phyloP scores from a whole-genome alignment of 257 asterid genomes.

The Knoxia roxburghii region DNA sequence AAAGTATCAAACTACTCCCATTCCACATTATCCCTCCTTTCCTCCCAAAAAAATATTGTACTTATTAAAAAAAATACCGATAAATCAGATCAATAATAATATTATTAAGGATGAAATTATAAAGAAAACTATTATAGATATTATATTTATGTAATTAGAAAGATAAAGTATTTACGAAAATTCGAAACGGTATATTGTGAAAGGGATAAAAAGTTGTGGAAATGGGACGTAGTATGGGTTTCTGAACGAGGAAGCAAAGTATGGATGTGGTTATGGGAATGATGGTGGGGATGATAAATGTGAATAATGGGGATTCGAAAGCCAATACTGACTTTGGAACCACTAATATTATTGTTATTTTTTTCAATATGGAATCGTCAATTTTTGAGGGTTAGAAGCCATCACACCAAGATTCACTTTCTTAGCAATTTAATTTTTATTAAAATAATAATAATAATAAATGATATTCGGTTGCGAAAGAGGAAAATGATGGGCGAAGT shows the following conservation, averaged over 20 bases:
- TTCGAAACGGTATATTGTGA: too few species aligned
- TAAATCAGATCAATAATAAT: too few species aligned
- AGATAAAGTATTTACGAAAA: too few species aligned
- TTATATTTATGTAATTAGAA: too few species aligned
- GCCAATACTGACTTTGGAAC: constrained; percentile 3
- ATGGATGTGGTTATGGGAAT: neutral
- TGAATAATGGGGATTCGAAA: constrained; percentile 11
- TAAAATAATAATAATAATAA: neutral
- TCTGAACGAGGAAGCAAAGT: neutral
- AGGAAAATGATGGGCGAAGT: constrained; percentile 1
- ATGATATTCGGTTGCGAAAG: neutral
- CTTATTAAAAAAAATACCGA: too few species aligned
- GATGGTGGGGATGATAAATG: neutral
- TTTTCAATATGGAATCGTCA: constrained; percentile 12
- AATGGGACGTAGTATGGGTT: neutral
- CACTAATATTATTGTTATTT: neutral
- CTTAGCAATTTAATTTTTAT: neutral
- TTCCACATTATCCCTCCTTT: too few species aligned
- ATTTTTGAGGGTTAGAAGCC: constrained; percentile 13
- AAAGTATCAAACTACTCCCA: too few species aligned
- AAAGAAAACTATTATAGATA: too few species aligned
- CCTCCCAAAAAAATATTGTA: too few species aligned
- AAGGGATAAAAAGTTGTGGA: too few species aligned
- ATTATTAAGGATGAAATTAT: too few species aligned
- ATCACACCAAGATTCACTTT: constrained; percentile 7